These are phyloP conservation scores for Gyrodon lividus DNA, from an alignment of 768 basidiomycete genomes.

Conservation along the genomic window DNA sequence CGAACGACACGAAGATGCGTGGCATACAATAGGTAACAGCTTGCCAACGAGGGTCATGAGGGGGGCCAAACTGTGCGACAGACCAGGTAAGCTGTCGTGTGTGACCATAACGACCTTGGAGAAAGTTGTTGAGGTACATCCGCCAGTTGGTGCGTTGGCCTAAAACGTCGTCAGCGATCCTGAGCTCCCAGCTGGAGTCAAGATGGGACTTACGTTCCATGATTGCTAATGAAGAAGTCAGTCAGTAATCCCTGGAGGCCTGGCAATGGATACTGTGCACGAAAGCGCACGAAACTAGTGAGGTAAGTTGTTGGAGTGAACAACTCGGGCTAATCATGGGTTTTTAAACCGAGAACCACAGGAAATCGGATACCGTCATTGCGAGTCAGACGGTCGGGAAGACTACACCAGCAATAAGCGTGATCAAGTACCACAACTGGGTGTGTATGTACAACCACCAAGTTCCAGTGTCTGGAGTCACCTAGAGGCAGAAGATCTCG, in stretches of 20 bases:
- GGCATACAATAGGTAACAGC: slow-evolving; percentile 27
- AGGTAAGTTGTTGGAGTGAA: slow-evolving; percentile 7
- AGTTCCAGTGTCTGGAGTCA: slow-evolving; percentile 18
- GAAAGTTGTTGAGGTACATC: slow-evolving; percentile 30
- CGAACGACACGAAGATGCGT: not conserved
- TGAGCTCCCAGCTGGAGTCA: not conserved
- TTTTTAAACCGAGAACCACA: slow-evolving; percentile 28
- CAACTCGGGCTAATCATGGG: not conserved
- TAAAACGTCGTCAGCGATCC: slow-evolving; percentile 10
- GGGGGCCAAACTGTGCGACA: slow-evolving; percentile 18
- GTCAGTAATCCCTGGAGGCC: not conserved
- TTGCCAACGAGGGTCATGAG: slow-evolving; percentile 24
- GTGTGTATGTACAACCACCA: slow-evolving; percentile 4
- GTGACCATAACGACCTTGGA: slow-evolving; percentile 32
- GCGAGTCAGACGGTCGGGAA: slow-evolving; percentile 19
- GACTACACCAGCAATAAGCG: slow-evolving; percentile 7
- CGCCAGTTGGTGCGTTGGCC: slow-evolving; percentile 26
- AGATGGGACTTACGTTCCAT: slow-evolving; percentile 19
- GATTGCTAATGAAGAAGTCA: not conserved
- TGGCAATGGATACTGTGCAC: not conserved
- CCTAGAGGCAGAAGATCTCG: slow-evolving; percentile 1
- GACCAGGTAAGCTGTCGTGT: slow-evolving; percentile 26
- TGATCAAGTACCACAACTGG: slow-evolving; percentile 20
- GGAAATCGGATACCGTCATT: slow-evolving; percentile 22
- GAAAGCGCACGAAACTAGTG: slow-evolving; percentile 10